Evolutionary conservation across 2,329 filamentous ascomycete genomes (phyloP), one percentile per base, ranked within the genome.

Genomic region (Paracorniculantispora psalliotae): DNA sequence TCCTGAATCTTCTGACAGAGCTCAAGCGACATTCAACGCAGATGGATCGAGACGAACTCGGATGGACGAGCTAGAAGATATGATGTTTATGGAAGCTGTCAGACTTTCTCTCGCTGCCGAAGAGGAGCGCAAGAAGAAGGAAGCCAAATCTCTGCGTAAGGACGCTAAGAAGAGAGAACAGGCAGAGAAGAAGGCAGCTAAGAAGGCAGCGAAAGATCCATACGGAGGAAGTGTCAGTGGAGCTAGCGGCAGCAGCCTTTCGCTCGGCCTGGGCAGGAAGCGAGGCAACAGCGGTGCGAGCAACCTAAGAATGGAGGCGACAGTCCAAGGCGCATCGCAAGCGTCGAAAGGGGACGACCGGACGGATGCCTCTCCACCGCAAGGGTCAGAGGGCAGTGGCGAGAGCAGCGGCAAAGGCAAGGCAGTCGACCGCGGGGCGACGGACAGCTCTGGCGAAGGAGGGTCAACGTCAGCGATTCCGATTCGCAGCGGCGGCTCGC

Each of bases 31-130:
- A 0, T 37, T 67, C 2, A 63, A 61, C 39, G 53, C 63, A 2
- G 65, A 66, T 10, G 66, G 65, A 15, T 67, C 67, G 58, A 67
- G 78, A 60, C 72, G 79, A 48, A 71, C 69, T 59, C 81, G 91
- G 30, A 85, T 96, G 69, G 91, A 96, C 23, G 92, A 97, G 65
- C 81, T 97, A 0, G 94, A 99, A 71, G 93, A 96, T 51, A 90
- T 99, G 79, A 99, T 99, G 94, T 92, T 97, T 79, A 91, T 94
- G 81, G 94, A 99, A 72, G 94, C 94, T 0, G 96, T 99, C 50
- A 82, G 94, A 41, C 73, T 96, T 30, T 96, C 92, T 50, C 78
- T 99, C n/a, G 92, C 89, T 0, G 88, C 91, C 1, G 94, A 99
- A 71, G 93, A 97, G 67, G 93, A 97, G 44, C 84, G 93, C n/a